Evolutionary conservation across 2,329 filamentous ascomycete genomes (phyloP).

Genomic region (Cucurbitaria berberidis): DNA sequence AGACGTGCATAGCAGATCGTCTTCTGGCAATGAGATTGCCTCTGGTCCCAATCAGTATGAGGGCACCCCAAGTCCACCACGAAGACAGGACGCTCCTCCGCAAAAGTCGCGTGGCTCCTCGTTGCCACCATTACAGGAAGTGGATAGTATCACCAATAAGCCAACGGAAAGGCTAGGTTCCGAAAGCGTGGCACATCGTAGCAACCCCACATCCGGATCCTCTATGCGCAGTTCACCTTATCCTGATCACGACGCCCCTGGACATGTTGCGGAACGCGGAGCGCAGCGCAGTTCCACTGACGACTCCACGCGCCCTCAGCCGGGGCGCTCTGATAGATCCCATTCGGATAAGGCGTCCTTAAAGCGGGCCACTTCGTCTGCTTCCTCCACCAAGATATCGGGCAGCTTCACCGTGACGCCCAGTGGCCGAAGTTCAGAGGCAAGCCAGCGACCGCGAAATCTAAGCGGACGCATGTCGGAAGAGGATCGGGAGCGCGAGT

Average conservation of each 20-base stretch:
- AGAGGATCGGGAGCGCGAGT: conserved; percentile 51
- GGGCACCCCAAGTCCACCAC: conserved; percentile 19
- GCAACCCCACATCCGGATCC: conserved; percentile 19
- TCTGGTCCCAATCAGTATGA: conserved; percentile 7
- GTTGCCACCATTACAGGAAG: conserved; percentile 40
- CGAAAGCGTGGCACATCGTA: conserved; percentile 5
- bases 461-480: conserved; percentile 45
- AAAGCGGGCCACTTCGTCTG: conserved; percentile 41
- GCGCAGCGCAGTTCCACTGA: conserved; percentile 30
- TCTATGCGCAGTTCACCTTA: conserved; percentile 25
- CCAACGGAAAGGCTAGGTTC: conserved; percentile 13
- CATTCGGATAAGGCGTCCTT: conserved; percentile 38
- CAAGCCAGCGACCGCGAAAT: conserved; percentile 37
- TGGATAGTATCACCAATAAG: conserved; percentile 19
- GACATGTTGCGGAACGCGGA: conserved; percentile 25
- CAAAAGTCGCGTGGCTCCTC: conserved; percentile 31
- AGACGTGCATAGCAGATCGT: conserved; percentile 23
- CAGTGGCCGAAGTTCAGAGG: conserved; percentile 42
- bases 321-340: conserved; percentile 22
- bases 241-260: conserved; percentile 25
- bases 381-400: conserved; percentile 39
- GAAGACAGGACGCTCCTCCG: conserved; percentile 28
- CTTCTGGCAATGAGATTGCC: conserved; percentile 9
- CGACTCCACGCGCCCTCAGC: conserved; percentile 28
- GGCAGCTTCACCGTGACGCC: conserved; percentile 40